These are phyloP conservation scores for Tubosaeta brunneosetosa DNA, from an alignment of 768 basidiomycete species.

Conservation along the genomic window DNA sequence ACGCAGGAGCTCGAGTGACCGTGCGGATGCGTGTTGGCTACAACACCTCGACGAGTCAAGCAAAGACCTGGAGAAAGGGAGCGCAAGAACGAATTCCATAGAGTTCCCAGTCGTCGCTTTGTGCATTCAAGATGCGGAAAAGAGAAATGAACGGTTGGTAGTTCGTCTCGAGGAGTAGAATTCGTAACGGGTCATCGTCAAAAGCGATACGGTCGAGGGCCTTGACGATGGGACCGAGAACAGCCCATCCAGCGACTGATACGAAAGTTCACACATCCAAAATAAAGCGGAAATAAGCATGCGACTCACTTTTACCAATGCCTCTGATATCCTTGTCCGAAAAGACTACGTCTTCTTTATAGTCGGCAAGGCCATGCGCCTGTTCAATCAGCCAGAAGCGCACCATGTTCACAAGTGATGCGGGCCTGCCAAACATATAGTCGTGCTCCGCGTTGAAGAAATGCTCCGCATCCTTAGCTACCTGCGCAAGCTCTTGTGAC, in stretches of 20 bases:
- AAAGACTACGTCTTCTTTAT: slow-evolving; percentile 75
- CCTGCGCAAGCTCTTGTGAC: slow-evolving; percentile 61
- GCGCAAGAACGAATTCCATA: no score
- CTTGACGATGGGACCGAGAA: no score
- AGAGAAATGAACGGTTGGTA: slow-evolving; percentile 88
- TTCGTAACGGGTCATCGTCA: slow-evolving; percentile 71
- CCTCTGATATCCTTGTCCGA: slow-evolving; percentile 54
- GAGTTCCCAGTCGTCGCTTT: no score
- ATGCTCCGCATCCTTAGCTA: slow-evolving; percentile 48
- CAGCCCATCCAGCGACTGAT: slow-evolving; percentile 75
- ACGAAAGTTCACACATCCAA: background rate
- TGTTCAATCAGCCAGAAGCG: slow-evolving; percentile 53
- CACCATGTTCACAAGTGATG: slow-evolving; percentile 62
- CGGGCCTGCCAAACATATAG: slow-evolving; percentile 63
- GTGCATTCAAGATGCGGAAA: slow-evolving; percentile 67
- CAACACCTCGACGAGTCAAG: no score
- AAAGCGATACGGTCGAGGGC: slow-evolving; percentile 74
- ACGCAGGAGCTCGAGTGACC: no score
- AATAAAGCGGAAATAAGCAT: background rate
- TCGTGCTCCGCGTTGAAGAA: slow-evolving; percentile 66
- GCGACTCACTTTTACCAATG: slow-evolving; percentile 67
- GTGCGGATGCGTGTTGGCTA: no score
- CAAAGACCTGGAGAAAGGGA: no score
- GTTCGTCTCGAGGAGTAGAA: slow-evolving; percentile 71
- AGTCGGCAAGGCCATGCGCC: slow-evolving; percentile 34